A percentile compares a stretch with the other conserved stretches of the same genome.
Conservation (phyloP, 176 grass and related monocot species). For the Aegilops bicornis region DNA sequence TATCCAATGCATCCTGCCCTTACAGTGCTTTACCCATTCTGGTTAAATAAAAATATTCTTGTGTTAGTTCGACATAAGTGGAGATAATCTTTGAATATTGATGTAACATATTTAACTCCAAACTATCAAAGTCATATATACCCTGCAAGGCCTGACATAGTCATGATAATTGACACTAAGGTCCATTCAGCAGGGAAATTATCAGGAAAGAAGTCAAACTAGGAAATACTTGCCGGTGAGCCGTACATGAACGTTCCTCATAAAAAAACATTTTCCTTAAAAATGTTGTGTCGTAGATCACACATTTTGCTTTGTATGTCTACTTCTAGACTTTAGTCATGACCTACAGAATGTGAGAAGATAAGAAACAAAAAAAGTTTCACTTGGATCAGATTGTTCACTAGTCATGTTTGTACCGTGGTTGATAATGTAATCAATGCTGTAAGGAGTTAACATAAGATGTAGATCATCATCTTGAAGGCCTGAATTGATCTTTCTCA, state of each 20-base stretch:
- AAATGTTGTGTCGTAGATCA: not conserved
- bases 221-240: not conserved
- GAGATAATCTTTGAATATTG: not conserved
- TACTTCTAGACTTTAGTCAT: constrained; percentile 5
- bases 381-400: not conserved
- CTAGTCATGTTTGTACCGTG: constrained; percentile 2
- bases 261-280: not conserved
- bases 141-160: not conserved
- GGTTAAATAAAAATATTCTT: not conserved
- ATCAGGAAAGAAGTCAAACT: constrained; percentile 10
- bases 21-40: not conserved
- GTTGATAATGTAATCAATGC: not conserved
- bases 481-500: constrained; percentile 19
- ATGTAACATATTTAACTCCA: not conserved
- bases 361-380: not conserved
- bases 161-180: constrained; percentile 14
- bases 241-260: not conserved
- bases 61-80: constrained; percentile 1
- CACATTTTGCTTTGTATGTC: not conserved
- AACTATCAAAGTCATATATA: constrained; percentile 21
- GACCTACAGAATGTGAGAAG: not conserved
- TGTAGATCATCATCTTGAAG: not conserved
- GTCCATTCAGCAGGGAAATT: not conserved
- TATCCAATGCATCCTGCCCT: not conserved
- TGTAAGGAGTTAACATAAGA: not conserved